Percentiles rank a stretch among this genome's conserved stretches.
Conservation (phyloP, 225 moss, liverwort and hornwort species). For the Neckera pumila region DNA sequence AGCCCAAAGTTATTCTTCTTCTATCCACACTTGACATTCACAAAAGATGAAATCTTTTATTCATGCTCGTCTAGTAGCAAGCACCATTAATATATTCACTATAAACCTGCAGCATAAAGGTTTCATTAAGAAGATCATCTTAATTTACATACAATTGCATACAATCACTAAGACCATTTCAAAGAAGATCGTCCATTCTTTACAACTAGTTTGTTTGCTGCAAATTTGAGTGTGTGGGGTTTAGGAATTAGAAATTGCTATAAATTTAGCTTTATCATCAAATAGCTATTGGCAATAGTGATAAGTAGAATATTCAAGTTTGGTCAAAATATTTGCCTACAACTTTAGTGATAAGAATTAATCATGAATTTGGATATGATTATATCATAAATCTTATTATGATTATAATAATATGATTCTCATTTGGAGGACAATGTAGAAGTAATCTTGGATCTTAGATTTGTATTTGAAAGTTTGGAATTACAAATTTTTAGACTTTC, state of each 20-base stretch:
- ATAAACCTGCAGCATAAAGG: background rate
- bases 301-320: background rate
- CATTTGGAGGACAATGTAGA: background rate
- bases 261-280: background rate
- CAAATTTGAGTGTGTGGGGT: background rate
- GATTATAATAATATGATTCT: too few species aligned
- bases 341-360: background rate
- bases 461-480: background rate
- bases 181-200: background rate
- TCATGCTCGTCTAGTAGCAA: background rate
- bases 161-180: too few species aligned
- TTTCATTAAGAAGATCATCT: background rate
- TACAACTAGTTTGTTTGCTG: background rate
- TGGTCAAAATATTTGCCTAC: too few species aligned
- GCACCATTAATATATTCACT: background rate
- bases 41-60: background rate
- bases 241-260: background rate
- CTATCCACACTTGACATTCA: rapidly evolving
- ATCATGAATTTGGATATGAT: background rate
- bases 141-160: too few species aligned
- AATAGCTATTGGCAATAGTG: too few species aligned
- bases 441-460: background rate
- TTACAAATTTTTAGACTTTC: background rate
- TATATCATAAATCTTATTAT: too few species aligned
- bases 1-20: background rate